Percentiles rank a stretch among this genome's conserved stretches.
Evolutionary conservation across 805 yeast species (phyloP).

Genomic region (Clavispora carvajalis): DNA sequence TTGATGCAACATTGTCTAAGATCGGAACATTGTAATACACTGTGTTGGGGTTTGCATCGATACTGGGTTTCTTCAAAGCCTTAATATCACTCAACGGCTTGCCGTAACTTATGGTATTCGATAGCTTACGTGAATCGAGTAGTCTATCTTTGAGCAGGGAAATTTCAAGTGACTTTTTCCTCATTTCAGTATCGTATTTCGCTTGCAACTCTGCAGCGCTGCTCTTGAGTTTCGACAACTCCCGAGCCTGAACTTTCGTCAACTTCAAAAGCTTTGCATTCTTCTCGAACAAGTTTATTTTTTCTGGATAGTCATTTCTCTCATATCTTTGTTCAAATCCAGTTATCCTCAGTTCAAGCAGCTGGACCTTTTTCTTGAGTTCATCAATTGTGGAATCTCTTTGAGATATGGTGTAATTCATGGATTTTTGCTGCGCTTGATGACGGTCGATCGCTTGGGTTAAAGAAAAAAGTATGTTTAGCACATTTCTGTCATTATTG

Average conservation of each 20-base stretch:
- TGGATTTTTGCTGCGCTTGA: conserved; percentile 25
- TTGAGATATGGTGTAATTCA: conserved; percentile 23
- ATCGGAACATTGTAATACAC: conserved; percentile 31
- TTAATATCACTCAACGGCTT: conserved; percentile 11
- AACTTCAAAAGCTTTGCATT: conserved; percentile 9
- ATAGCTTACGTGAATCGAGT: conserved; percentile 28
- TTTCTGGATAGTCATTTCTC: conserved; percentile 14
- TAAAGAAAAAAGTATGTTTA: conserved; percentile 34
- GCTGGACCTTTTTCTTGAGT: conserved; percentile 18
- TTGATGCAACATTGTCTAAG: conserved; percentile 12
- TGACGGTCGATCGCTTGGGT: conserved; percentile 28
- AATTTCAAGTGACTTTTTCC: conserved; percentile 28
- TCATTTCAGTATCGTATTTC: conserved; percentile 32
- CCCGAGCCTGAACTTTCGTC: conserved; percentile 26
- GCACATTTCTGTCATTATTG: conserved; percentile 32
- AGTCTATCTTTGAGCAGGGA: conserved; percentile 30
- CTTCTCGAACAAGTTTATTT: conserved; percentile 12
- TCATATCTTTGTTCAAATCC: conserved; percentile 16
- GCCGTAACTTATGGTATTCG: conserved; percentile 25
- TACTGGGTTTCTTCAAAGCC: conserved; percentile 1
- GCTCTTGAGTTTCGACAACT: conserved; percentile 22
- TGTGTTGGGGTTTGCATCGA: conserved; percentile 8
- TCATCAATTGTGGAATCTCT: conserved; percentile 26
- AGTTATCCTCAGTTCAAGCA: conserved; percentile 17
- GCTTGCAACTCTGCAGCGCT: conserved; percentile 26